Evolutionary conservation across 495 filamentous ascomycete genomes (phyloP).

Genomic region (Penicillium simplicissimum): DNA sequence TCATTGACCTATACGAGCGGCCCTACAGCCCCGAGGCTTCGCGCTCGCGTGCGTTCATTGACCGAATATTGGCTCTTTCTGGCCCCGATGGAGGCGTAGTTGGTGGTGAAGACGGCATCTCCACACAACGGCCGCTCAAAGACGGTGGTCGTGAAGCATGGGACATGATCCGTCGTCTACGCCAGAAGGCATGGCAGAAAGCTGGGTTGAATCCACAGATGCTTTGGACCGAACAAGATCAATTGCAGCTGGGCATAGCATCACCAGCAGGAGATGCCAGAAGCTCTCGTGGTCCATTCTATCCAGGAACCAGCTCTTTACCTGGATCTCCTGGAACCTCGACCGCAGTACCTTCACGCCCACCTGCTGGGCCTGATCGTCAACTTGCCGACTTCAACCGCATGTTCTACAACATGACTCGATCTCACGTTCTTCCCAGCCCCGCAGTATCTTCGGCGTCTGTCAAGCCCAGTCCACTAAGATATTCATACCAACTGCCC

Average conservation of each 20-base stretch:
- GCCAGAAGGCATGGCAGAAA: constrained; percentile 54
- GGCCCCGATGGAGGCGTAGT: constrained; percentile 54
- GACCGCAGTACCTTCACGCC: background rate
- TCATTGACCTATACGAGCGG: constrained; percentile 56
- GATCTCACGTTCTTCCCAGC: constrained; percentile 33
- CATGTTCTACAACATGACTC: constrained; percentile 44
- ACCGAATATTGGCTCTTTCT: constrained; percentile 53
- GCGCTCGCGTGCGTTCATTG: constrained; percentile 50
- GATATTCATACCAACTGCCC: constrained; percentile 29
- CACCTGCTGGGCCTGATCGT: constrained; percentile 9
- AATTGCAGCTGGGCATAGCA: constrained; percentile 40
- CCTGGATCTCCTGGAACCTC: constrained; percentile 12
- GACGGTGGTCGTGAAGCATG: constrained; percentile 57
- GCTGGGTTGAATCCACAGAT: constrained; percentile 47
- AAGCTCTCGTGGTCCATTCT: constrained; percentile 14
- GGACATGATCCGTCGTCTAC: constrained; percentile 54
- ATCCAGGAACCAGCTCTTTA: constrained; percentile 10
- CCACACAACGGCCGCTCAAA: constrained; percentile 47
- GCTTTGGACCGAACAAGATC: constrained; percentile 51
- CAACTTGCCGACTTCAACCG: constrained; percentile 38
- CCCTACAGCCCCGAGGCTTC: constrained; percentile 51
- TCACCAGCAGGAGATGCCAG: constrained; percentile 27
- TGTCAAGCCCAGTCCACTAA: constrained; percentile 30
- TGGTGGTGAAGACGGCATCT: constrained; percentile 51
- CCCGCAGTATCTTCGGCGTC: constrained; percentile 19